Evolutionary conservation across 148 eudicot species (phyloP).

Genomic region (Heliosperma pusillum): DNA sequence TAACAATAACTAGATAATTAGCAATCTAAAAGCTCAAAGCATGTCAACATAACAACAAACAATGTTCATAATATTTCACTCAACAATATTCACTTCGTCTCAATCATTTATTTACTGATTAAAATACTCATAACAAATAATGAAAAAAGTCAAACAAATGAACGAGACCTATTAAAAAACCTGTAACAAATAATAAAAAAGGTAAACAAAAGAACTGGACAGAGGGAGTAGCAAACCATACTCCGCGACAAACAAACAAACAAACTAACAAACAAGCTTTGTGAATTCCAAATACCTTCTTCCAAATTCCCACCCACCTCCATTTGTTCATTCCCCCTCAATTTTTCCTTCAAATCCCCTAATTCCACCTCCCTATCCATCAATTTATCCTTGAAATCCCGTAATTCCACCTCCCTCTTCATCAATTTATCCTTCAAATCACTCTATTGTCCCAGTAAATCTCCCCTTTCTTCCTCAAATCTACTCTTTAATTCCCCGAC

Average conservation of each 20-base stretch:
- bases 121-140: no score
- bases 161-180: no score
- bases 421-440: neutral
- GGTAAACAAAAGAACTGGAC: no score
- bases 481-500: neutral
- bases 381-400: neutral
- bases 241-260: neutral
- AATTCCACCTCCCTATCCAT: neutral
- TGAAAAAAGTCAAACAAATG: no score
- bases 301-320: neutral
- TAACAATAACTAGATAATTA: neutral
- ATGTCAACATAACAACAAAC: neutral
- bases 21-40: no score
- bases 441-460: neutral
- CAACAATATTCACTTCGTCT: no score
- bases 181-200: no score
- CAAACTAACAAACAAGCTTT: neutral
- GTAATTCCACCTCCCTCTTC: neutral
- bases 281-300: conserved; percentile 15
- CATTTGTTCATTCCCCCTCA: neutral
- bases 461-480: neutral
- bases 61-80: neutral
- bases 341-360: neutral
- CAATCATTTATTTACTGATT: no score
- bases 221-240: no score